Evolutionary conservation across 2,329 filamentous ascomycete species (phyloP), one percentile per base, ranked within the genome.

Genomic region (Diplodia corticola): DNA sequence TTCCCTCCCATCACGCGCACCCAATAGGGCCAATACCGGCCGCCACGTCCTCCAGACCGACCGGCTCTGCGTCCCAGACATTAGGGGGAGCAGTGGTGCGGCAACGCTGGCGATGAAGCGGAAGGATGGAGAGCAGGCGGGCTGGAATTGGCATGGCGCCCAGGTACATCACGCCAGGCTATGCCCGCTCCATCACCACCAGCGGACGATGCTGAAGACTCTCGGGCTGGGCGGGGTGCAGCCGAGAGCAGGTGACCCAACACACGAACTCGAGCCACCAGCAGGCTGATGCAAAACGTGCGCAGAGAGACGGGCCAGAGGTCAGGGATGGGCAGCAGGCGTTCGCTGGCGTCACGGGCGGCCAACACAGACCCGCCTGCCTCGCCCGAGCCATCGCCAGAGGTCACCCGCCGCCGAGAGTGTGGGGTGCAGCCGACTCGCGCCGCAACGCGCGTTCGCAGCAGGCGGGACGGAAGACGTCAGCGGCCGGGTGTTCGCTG

Each of bases 251-350:
- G 63, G 63, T 64, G 63, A 64, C 63, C 50, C 20, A 13, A 22
- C 50, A 55, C 35, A 51, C 50, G 63, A n/a, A 53, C 63, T 55
- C 50, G 63, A 61, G 57, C 57, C 57, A 64, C 63, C 48, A 37
- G 26, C 63, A 61, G 57, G 57, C 57, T 61, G 57, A 61, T 61
- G 57, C 57, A 64, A 53, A 55, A 64, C 63, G 63, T 64, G 63
- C 63, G 49, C 49, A 64, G 49, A 17, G 61, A 33, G 24, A n/a
- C 28, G 44, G 61, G 49, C 33, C 44, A 24, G n/a, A 44, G 40
- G 61, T 44, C 50, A 54, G 49, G 50, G 61, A 54, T 55, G 63
- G 49, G 22, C 55, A 60, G 30, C 46, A 37, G 61, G 48, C 49
- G 61, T 30, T 30, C 49, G 46, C 63, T 48, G 63, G 63, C 63